Base-by-base conservation (phyloP, 192 early-diverging fungal genomes). In the Podila epicladia region DNA sequence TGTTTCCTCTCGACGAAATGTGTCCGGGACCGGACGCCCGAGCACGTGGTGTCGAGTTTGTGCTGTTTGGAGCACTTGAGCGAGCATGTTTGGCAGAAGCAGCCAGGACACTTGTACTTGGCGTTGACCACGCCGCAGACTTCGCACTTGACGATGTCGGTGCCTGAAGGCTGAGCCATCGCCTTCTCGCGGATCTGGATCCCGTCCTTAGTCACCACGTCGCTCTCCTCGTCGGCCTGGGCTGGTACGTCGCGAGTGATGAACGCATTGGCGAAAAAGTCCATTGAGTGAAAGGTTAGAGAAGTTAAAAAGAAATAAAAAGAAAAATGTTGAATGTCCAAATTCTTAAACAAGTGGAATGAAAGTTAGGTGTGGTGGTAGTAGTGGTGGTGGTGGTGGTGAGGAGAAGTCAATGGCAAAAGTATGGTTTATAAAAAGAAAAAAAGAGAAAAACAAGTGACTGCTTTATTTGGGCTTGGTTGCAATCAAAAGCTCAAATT, bases 41-140 rank as follows among this genome's bases (percentile, higher is more conserved):
- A 88, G 63, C 93, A 94, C 1, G 72, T 80, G 0, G 84, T 88
- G 28, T 85, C 65, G 13, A 64, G 55, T 64, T 93, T 94, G 75
- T 94, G 93, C 35, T 78, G 65, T 59, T 90, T 91, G 9, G 91
- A 91, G 73, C 93, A 94, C 2, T 65, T 67, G 9, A 93, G 57
- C 9, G 92, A 94, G 58, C 93, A 94, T 2, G 91, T 90, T 41
- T 85, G 84, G 45, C 78, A 65, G 26, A 75, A 63, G 53, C 93
- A 94, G n/a, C 89, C 83, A 20, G 93, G 93, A 64, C 93, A 94
- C 64, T 87, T 91, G 82, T 94, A 94, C 69, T 90, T 92, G 28
- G 82, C 84, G 6, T 65, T 45, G 31, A 74, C 53, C 0, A 58
- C 22, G 20, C 82, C 61, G 65, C 90, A 91, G 32, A 85, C 69